Conservation (phyloP, 2,329 filamentous ascomycete species). For the Alternaria alternata region DNA sequence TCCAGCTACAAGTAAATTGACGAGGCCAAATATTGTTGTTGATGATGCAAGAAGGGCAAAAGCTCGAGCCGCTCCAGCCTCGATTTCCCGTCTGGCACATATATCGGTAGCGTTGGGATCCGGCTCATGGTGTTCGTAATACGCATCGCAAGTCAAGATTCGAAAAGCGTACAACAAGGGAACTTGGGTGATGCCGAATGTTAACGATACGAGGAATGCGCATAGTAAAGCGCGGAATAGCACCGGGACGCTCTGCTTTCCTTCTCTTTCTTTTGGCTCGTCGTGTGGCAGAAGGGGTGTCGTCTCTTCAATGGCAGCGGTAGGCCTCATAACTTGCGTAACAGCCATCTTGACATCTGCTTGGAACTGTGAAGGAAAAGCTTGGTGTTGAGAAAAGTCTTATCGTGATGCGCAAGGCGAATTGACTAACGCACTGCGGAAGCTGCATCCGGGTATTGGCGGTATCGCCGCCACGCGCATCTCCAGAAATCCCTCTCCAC, state of each 20-base stretch:
- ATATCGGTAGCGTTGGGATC: conserved; percentile 57
- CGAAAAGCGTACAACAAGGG: conserved; percentile 71
- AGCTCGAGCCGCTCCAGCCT: conserved; percentile 69
- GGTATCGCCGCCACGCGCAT: conserved; percentile 4
- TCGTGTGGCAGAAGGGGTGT: conserved; percentile 27
- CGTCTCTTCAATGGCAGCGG: conserved; percentile 16
- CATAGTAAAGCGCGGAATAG: conserved; percentile 62
- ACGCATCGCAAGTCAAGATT: conserved; percentile 75
- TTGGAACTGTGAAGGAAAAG: neutral
- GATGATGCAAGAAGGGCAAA: conserved; percentile 72
- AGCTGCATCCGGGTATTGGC: conserved; percentile 17
- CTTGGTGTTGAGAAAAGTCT: conserved; percentile 12
- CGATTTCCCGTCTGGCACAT: conserved; percentile 69
- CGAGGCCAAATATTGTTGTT: conserved; percentile 72
- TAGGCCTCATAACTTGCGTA: neutral
- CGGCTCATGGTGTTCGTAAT: conserved; percentile 66
- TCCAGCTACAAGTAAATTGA: conserved; percentile 73
- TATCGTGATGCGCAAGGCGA: neutral
- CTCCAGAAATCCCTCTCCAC: conserved; percentile 1
- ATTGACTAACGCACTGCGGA: conserved; percentile 4
- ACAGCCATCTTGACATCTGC: conserved; percentile 14
- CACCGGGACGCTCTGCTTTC: conserved; percentile 23
- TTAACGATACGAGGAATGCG: conserved; percentile 66
- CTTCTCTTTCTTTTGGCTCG: conserved; percentile 21
- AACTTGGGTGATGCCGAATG: conserved; percentile 61